These are phyloP conservation scores for Kazachstania psychrophila DNA, from an alignment of 805 yeast genomes.

Conservation along the genomic window DNA sequence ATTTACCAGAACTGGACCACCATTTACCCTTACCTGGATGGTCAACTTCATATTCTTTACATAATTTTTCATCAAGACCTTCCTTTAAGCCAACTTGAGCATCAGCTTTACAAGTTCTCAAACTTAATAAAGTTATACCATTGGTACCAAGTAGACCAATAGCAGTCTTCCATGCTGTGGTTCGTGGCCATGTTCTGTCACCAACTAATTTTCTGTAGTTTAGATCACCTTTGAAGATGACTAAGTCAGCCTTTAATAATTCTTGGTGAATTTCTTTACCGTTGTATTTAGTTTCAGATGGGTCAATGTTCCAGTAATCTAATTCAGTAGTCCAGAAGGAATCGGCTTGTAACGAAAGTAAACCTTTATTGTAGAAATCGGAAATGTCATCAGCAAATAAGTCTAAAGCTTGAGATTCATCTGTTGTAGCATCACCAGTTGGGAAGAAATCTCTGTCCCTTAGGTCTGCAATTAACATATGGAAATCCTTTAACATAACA, in stretches of 20 bases:
- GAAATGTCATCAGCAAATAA: conserved; percentile 39
- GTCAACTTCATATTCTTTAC: conserved; percentile 46
- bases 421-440: conserved; percentile 9
- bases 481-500: conserved; percentile 77
- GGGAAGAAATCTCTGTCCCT: conserved; percentile 43
- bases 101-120: conserved; percentile 95
- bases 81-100: conserved; percentile 76
- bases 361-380: conserved; percentile 37
- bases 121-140: conserved; percentile 57
- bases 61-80: conserved; percentile 65
- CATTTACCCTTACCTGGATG: conserved; percentile 59
- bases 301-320: conserved; percentile 63
- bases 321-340: conserved; percentile 81
- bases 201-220: conserved; percentile 92
- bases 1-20: conserved; percentile 87
- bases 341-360: conserved; percentile 44
- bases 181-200: conserved; percentile 79
- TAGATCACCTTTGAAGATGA: conserved; percentile 89
- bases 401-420: conserved; percentile 36
- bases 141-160: conserved; percentile 57
- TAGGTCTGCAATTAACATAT: conserved; percentile 48
- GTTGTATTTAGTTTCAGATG: conserved; percentile 38
- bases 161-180: conserved; percentile 65
- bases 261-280: conserved; percentile 55
- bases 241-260: conserved; percentile 54